Evolutionary conservation across 441 rosid genomes (phyloP).

Genomic region (Erodium texanum): DNA sequence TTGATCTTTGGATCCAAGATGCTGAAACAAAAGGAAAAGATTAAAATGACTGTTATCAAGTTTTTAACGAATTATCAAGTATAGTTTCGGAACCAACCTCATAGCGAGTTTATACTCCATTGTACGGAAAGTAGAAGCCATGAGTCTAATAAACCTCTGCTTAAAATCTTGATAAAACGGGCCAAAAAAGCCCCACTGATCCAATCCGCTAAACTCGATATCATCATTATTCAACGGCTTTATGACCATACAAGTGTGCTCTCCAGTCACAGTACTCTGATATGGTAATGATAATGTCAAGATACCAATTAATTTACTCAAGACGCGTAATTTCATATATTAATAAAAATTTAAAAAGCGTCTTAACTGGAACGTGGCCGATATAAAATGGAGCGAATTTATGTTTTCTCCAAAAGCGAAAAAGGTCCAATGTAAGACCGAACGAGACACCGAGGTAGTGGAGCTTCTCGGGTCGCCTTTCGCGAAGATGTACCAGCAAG

Average conservation of each 20-base stretch:
- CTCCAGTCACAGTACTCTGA: slow-evolving; percentile 90
- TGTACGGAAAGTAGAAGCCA: slow-evolving; percentile 43
- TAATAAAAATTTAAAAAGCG: slow-evolving; percentile 3
- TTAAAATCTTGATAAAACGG: slow-evolving; percentile 89
- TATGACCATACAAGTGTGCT: slow-evolving; percentile 85
- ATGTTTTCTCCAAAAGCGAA: slow-evolving; percentile 90
- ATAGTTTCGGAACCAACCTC: slow-evolving; percentile 49
- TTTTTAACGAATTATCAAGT: neutral
- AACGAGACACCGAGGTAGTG: slow-evolving; percentile 93
- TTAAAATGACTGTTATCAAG: too few relatives aligned
- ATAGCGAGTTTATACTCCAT: slow-evolving; percentile 93
- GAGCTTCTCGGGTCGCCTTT: slow-evolving; percentile 80
- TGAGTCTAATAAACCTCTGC: slow-evolving; percentile 51
- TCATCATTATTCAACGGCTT: slow-evolving; percentile 71
- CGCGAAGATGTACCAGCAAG: slow-evolving; percentile 72
- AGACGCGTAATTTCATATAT: neutral
- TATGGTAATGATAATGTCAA: slow-evolving; percentile 19
- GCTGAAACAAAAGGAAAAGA: slow-evolving; percentile 33
- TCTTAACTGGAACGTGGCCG: slow-evolving; percentile 83
- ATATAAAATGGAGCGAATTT: slow-evolving; percentile 87
- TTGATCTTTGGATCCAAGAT: slow-evolving; percentile 80
- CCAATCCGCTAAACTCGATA: slow-evolving; percentile 46
- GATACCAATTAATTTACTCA: slow-evolving; percentile 15
- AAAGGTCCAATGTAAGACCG: slow-evolving; percentile 93
- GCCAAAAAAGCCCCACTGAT: slow-evolving; percentile 80